Percentiles rank a stretch among this genome's conserved stretches.
Evolutionary conservation across 2,329 filamentous ascomycete species (phyloP).

Genomic region (Thielaviopsis populi): DNA sequence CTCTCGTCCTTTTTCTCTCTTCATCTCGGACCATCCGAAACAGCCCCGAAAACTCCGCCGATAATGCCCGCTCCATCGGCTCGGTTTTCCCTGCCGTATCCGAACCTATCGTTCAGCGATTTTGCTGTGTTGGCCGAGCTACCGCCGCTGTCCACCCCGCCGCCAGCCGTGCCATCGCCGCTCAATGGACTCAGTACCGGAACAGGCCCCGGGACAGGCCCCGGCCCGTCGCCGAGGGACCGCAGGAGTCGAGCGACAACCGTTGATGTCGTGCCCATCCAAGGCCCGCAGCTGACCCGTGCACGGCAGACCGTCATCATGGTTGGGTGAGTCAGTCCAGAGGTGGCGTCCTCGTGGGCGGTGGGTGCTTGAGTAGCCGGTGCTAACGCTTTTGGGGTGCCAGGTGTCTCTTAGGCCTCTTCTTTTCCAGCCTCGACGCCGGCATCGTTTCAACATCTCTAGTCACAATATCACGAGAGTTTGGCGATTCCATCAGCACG

Average conservation of each 20-base stretch:
- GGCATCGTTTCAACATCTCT: slow-evolving; percentile 44
- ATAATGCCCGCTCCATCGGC: slow-evolving; percentile 12
- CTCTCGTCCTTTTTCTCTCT: too few relatives aligned
- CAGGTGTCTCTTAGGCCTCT: slow-evolving; percentile 31
- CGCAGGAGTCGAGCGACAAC: slow-evolving; percentile 11
- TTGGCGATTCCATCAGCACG: slow-evolving; percentile 35
- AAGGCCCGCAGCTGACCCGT: slow-evolving; percentile 13
- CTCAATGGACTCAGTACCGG: background rate
- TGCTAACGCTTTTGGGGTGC: slow-evolving; percentile 20
- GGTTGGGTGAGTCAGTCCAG: slow-evolving; percentile 15
- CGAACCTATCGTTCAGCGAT: slow-evolving; percentile 24
- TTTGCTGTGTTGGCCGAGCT: slow-evolving; percentile 19
- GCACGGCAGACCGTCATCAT: slow-evolving; percentile 16
- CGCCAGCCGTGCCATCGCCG: slow-evolving; percentile 4
- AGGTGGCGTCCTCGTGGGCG: background rate
- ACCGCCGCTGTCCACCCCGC: slow-evolving; percentile 7
- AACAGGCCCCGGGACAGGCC: background rate
- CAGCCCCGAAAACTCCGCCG: background rate
- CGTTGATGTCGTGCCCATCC: slow-evolving; percentile 12
- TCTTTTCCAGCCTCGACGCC: slow-evolving; percentile 43
- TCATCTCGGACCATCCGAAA: background rate
- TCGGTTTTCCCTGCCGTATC: slow-evolving; percentile 24
- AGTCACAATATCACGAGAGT: slow-evolving; percentile 39
- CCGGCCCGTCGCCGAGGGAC: slow-evolving; percentile 7
- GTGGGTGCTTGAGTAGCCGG: background rate